Conservation (phyloP, 805 yeast genomes). For the Metschnikowia sp. region DNA sequence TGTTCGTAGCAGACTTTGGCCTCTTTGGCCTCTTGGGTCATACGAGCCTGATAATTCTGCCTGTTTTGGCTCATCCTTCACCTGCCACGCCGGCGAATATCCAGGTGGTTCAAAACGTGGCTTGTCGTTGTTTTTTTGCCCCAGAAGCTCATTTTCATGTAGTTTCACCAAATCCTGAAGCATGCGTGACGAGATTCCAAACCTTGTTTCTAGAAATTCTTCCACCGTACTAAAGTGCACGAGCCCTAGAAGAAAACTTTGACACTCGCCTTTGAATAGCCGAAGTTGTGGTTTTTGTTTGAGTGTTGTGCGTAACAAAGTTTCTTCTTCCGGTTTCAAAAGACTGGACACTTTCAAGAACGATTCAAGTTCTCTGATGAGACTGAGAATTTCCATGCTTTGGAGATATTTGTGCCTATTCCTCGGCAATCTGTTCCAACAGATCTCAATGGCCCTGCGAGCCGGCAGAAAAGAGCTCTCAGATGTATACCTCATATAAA, state of each 20-base stretch:
- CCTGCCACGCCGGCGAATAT: background rate
- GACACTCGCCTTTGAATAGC: conserved; percentile 12
- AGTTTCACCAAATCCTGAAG: conserved; percentile 2
- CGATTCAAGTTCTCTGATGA: conserved; percentile 12
- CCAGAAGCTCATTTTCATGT: background rate
- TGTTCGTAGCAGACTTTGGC: background rate
- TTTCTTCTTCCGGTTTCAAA: conserved; percentile 9
- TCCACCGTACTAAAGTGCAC: conserved; percentile 9
- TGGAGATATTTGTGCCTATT: conserved; percentile 5
- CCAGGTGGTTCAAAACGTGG: background rate
- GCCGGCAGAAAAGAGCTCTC: conserved; percentile 1
- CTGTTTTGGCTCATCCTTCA: background rate
- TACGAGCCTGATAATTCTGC: background rate
- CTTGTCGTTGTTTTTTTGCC: background rate
- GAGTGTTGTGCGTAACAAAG: conserved; percentile 9
- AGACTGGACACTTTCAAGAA: conserved; percentile 10
- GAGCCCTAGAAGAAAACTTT: conserved; percentile 14
- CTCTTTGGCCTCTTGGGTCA: background rate
- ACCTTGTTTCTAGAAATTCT: conserved; percentile 9
- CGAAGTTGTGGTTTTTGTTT: conserved; percentile 11
- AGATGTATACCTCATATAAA: background rate
- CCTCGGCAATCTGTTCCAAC: conserved; percentile 9
- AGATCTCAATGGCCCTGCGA: conserved; percentile 8
- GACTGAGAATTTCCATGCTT: conserved; percentile 6
- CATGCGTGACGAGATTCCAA: background rate